A percentile compares a stretch with the other conserved stretches of the same genome.
Conservation (phyloP, 768 basidiomycete species). For the Podaxis sp. region DNA sequence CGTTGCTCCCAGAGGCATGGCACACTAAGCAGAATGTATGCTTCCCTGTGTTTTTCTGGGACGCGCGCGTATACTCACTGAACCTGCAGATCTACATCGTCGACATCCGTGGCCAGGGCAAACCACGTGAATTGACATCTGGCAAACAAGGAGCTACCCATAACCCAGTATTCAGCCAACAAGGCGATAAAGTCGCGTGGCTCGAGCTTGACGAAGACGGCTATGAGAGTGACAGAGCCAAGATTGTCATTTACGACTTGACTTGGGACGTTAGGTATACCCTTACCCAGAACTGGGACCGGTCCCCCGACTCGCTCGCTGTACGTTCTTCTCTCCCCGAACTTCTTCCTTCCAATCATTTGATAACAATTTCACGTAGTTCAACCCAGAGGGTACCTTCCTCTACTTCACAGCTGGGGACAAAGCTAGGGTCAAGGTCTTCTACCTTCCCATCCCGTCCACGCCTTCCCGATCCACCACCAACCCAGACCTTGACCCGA, state of each 20-base stretch:
- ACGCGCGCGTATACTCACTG: conserved; percentile 7
- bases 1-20: conserved; percentile 68
- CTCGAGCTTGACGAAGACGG: conserved; percentile 85
- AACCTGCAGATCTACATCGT: conserved; percentile 64
- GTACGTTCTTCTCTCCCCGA: conserved; percentile 36
- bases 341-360: not conserved
- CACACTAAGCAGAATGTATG: conserved; percentile 88
- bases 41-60: not conserved
- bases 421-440: conserved; percentile 73
- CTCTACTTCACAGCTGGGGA: conserved; percentile 80
- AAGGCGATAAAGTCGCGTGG: conserved; percentile 81
- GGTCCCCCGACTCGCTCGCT: conserved; percentile 61
- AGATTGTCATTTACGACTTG: conserved; percentile 80
- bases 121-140: conserved; percentile 71
- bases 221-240: conserved; percentile 83
- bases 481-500: conserved; percentile 43
- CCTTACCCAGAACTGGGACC: conserved; percentile 83
- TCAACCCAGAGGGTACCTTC: conserved; percentile 66
- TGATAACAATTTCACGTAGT: conserved; percentile 40
- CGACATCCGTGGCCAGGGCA: conserved; percentile 45
- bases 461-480: conserved; percentile 56
- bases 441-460: conserved; percentile 61
- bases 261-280: conserved; percentile 63
- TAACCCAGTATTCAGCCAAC: conserved; percentile 63
- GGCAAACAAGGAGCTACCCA: conserved; percentile 84